Percentiles rank a stretch among this genome's conserved stretches.
These are phyloP conservation scores for Komagataella ulmi DNA, from an alignment of 805 yeast genomes.

Conservation along the genomic window DNA sequence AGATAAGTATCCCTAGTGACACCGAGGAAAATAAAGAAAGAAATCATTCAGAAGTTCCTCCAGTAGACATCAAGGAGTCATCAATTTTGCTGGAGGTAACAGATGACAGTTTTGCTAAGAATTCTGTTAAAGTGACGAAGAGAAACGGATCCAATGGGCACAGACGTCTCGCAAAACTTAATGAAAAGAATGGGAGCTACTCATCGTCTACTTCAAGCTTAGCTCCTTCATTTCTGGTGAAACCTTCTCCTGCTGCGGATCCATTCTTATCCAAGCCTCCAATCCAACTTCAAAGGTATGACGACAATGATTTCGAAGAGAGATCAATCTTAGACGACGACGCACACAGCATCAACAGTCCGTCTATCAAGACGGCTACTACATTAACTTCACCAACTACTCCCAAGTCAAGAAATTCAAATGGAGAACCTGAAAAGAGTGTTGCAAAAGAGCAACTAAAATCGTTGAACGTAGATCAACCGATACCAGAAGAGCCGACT, in stretches of 20 bases:
- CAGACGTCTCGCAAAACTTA: neutral
- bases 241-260: conserved; percentile 29
- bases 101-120: neutral
- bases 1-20: conserved; percentile 1
- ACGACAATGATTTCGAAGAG: conserved; percentile 2
- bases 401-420: neutral
- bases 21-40: conserved; percentile 3
- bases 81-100: neutral
- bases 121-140: neutral
- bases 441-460: neutral
- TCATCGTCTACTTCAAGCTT: conserved; percentile 1
- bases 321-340: neutral
- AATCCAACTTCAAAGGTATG: too few species aligned
- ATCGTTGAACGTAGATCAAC: neutral
- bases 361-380: neutral
- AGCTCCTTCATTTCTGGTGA: conserved; percentile 7
- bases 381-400: neutral
- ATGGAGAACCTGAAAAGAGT: neutral
- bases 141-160: neutral
- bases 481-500: conserved; percentile 3
- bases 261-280: neutral
- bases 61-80: conserved; percentile 6
- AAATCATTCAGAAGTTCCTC: conserved; percentile 2
- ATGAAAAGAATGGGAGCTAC: neutral
- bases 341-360: neutral